Conservation (phyloP, 129 eudicot genomes). For the Tanacetum coccineum region DNA sequence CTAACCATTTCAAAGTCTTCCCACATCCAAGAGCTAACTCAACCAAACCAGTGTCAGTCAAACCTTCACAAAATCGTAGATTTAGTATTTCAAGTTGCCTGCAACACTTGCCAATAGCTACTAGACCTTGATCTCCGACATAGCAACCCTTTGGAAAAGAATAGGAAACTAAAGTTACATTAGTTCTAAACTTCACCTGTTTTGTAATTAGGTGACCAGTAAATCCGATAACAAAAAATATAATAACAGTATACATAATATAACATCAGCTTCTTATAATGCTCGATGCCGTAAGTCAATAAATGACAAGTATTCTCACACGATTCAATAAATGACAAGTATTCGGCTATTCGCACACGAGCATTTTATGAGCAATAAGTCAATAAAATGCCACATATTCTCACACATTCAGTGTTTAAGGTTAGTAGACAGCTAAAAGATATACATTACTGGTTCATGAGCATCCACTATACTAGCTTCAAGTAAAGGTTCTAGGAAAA, state of each 20-base stretch:
- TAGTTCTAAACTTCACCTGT: conserved; percentile 9
- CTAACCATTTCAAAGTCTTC: conserved; percentile 69
- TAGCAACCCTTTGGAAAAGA: conserved; percentile 63
- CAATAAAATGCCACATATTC: too few relatives aligned
- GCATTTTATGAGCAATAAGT: too few relatives aligned
- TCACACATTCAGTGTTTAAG: too few relatives aligned
- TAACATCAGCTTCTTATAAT: not conserved
- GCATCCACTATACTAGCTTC: too few relatives aligned
- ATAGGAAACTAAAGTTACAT: conserved; percentile 21
- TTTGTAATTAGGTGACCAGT: not conserved
- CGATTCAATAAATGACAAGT: too few relatives aligned
- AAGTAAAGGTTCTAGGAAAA: too few relatives aligned
- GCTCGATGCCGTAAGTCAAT: too few relatives aligned
- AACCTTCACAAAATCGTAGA: conserved; percentile 85
- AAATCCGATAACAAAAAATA: not conserved
- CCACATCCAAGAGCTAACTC: conserved; percentile 69
- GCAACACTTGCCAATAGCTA: conserved; percentile 75
- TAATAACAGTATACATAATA: not conserved
- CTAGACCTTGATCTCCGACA: conserved; percentile 84
- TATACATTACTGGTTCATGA: too few relatives aligned
- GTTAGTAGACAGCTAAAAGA: too few relatives aligned
- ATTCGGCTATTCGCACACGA: too few relatives aligned
- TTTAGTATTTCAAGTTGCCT: conserved; percentile 73
- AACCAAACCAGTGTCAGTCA: conserved; percentile 73
- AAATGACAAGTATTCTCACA: too few relatives aligned